Evolutionary conservation across 2,329 filamentous ascomycete genomes (phyloP), one percentile per base, ranked within the genome.

Genomic region (Xylariaceae sp.): DNA sequence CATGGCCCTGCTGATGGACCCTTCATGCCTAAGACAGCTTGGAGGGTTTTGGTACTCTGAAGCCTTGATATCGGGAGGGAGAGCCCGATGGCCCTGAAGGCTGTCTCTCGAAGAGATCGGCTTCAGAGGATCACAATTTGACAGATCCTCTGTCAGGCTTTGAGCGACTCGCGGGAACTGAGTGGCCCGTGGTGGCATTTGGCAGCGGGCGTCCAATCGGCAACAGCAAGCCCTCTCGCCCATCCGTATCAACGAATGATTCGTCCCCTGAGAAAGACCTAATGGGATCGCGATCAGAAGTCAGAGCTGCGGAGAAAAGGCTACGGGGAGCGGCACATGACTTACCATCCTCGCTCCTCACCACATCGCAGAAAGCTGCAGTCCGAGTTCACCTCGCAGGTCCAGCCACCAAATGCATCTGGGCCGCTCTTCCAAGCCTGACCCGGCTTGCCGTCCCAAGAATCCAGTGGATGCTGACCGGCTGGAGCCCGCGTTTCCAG

Each of bases 321-420:
- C 24, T 26, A 26, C 6, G 7, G 24, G 24, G 24, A 26, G 21
- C n/a, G 24, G n/a, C n/a, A n/a, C n/a, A 26, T 6, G 19, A 67
- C 72, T 57, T 51, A 92, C 88, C 90, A 96, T 54, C 88, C 88
- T 64, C 89, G 72, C 60, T 96, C 90, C 49, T 83, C 81, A 6
- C 90, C 90, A 35, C 73, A 72, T 34, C 69, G 76, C 45, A 96
- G 64, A 59, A 90, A 94, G 39, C 74, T 80, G 52, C 88, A 94
- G 56, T 94, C 86, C 12, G 87, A 87, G 61, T 94, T 90, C 33
- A 75, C 55, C 39, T 77, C 72, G 53, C 87, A 89, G 25, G 76
- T 70, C 90, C 90, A 98, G 18, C 81, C 82, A 23, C 86, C 87
- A 22, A 38, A 31, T 24, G 89, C 72, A 14, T 81, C 82, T 15